phyloP scores from a whole-genome alignment of 78 protist genomes.

The Thecamonas trahens region DNA sequence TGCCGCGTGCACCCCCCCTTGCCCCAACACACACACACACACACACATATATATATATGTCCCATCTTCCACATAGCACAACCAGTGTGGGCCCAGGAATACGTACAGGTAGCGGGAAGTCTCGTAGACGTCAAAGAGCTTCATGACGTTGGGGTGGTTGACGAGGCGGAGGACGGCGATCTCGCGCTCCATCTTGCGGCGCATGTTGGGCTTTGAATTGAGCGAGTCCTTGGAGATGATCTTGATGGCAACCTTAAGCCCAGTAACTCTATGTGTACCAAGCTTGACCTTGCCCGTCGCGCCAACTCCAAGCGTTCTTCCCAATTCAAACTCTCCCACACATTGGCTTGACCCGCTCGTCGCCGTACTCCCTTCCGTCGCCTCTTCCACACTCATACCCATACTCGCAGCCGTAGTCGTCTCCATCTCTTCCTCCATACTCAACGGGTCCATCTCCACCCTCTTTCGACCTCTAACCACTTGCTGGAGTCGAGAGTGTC shows the following conservation, averaged over 20 bases:
- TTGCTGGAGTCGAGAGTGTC: no score
- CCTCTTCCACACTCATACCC: no score
- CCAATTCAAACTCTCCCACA: slow-evolving; percentile 9
- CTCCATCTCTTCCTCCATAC: neutral
- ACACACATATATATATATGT: neutral
- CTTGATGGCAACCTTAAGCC: slow-evolving; percentile 65
- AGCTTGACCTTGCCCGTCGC: slow-evolving; percentile 57
- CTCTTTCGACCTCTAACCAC: neutral
- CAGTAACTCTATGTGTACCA: slow-evolving; percentile 62
- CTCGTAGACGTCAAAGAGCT: slow-evolving; percentile 85
- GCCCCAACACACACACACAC: neutral
- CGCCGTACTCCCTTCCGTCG: no score
- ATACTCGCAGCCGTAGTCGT: neutral
- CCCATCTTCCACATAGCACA: neutral
- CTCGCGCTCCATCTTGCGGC: slow-evolving; percentile 76
- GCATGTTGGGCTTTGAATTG: slow-evolving; percentile 35
- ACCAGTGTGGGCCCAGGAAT: neutral
- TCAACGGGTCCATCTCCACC: neutral
- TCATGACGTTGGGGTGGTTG: slow-evolving; percentile 80
- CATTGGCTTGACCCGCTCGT: neutral
- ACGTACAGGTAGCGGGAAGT: slow-evolving; percentile 49
- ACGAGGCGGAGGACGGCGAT: slow-evolving; percentile 79
- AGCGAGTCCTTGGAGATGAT: slow-evolving; percentile 60
- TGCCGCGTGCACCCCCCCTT: neutral
- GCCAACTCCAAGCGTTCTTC: slow-evolving; percentile 69